These are phyloP conservation scores for Pleurozium schreberi DNA, from an alignment of 225 moss, liverwort and hornwort species.

Conservation along the genomic window DNA sequence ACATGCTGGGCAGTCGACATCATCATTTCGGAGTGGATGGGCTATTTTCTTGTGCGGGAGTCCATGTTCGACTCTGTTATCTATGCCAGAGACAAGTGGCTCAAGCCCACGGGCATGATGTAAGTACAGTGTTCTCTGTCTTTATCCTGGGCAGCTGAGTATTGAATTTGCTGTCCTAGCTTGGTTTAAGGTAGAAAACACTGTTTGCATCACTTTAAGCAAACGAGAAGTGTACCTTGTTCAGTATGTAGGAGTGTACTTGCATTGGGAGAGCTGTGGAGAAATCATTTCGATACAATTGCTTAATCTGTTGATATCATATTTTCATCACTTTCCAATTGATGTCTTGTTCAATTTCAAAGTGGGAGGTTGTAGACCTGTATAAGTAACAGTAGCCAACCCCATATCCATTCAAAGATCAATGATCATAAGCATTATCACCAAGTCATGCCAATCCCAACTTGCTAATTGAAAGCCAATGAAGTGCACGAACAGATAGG, in stretches of 20 bases:
- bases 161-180: neutral
- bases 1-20: constrained; percentile 93
- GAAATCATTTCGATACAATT: neutral
- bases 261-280: neutral
- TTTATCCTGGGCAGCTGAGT: neutral
- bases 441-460: neutral
- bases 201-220: neutral
- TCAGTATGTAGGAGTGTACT: neutral
- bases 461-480: neutral
- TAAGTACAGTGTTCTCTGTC: constrained; percentile 10
- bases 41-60: constrained; percentile 91
- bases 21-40: constrained; percentile 99
- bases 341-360: neutral
- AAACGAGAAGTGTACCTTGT: neutral
- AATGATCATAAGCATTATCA: neutral
- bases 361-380: neutral
- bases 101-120: constrained; percentile 90
- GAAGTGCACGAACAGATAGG: neutral
- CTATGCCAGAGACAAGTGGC: constrained; percentile 79
- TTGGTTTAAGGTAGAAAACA: neutral
- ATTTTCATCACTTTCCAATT: neutral
- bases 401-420: neutral
- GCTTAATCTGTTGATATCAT: neutral
- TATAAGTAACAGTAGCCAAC: neutral
- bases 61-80: constrained; percentile 97